Evolutionary conservation across 306 rosid species (phyloP), one percentile per base, ranked within the genome.

Genomic region (Begonia masoniana): DNA sequence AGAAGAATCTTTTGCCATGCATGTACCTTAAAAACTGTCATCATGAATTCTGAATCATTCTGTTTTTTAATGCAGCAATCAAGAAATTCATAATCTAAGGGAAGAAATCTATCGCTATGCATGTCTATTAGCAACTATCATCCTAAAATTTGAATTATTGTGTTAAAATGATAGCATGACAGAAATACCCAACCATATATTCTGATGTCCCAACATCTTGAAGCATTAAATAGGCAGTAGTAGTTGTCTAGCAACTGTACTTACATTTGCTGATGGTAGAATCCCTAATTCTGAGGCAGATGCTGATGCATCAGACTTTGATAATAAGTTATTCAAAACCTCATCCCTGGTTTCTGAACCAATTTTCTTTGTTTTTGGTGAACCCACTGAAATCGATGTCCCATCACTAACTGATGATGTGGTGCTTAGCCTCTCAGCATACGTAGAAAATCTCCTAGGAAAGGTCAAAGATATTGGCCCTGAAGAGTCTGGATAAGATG

Each of bases 301-400:
- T 48, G 39, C 39, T 31, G 78, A 66, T 52, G 62, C 4, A 57
- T 91, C 96, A 21, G 94, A 75, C 78, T 83, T 86, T 14, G 71
- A 70, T 56, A 79, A 71, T 54, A 74, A 66, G 78, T 68, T 81
- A 75, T 73, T 79, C 42, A 81, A 74, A 65, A 81, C 81, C 64
- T 87, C 97, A 73, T 81, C 97, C 66, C 78, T 83, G 54, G 82
- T 76, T 73, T 92, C 99, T 15, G 83, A 85, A 63, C 96, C 99
- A 10, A 81, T 72, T 74, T 92, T 92, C 82, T 92, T 92, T 62
- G 80, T 63, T 82, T 86, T 92, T 10, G 95, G 99, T 14, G 96
- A 92, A 41, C 88, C 88, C 50, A 41, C 77, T 47, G 85, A 65
- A 42, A 70, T 80, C 16, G 89, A 72, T 43, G 76, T 70, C 47